These are phyloP conservation scores for Pleurotus salmoneostramineus DNA, from an alignment of 768 basidiomycete species.

Conservation along the genomic window DNA sequence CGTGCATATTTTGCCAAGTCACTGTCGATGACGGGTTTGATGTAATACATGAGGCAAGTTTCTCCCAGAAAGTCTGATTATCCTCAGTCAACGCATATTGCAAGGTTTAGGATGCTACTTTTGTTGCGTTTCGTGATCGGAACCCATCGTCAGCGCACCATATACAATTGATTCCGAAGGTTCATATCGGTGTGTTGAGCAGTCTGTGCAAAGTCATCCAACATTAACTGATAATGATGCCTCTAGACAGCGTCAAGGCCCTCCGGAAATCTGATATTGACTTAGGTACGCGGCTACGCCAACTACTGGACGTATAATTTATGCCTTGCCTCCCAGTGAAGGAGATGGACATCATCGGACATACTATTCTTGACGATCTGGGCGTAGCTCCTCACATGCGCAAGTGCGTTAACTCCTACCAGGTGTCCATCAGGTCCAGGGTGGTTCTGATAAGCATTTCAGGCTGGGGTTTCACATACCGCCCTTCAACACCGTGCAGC, in stretches of 20 bases:
- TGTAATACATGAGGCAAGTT: slow-evolving; percentile 44
- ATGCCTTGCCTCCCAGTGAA: no score
- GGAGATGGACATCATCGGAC: slow-evolving; percentile 48
- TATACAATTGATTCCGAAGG: slow-evolving; percentile 47
- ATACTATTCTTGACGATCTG: slow-evolving; percentile 44
- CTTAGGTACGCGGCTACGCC: no score
- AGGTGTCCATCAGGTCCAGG: slow-evolving; percentile 21
- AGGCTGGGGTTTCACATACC: slow-evolving; percentile 85
- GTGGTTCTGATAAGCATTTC: slow-evolving; percentile 5
- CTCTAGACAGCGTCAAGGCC: slow-evolving; percentile 50
- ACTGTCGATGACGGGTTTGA: slow-evolving; percentile 38
- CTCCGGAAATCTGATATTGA: slow-evolving; percentile 39
- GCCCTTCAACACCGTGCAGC: slow-evolving; percentile 68
- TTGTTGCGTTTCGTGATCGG: slow-evolving; percentile 49
- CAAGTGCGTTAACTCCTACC: slow-evolving; percentile 32
- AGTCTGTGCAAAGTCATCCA: background rate
- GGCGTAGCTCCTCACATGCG: slow-evolving; percentile 37
- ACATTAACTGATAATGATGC: background rate
- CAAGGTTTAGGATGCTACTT: slow-evolving; percentile 36
- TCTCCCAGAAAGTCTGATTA: background rate
- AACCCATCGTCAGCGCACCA: slow-evolving; percentile 48
- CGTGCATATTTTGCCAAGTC: slow-evolving; percentile 44
- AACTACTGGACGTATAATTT: no score
- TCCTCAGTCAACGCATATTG: background rate
- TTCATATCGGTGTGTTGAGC: slow-evolving; percentile 40